Conservation (phyloP, 495 filamentous ascomycete genomes). For the Schizothecium vesticola region DNA sequence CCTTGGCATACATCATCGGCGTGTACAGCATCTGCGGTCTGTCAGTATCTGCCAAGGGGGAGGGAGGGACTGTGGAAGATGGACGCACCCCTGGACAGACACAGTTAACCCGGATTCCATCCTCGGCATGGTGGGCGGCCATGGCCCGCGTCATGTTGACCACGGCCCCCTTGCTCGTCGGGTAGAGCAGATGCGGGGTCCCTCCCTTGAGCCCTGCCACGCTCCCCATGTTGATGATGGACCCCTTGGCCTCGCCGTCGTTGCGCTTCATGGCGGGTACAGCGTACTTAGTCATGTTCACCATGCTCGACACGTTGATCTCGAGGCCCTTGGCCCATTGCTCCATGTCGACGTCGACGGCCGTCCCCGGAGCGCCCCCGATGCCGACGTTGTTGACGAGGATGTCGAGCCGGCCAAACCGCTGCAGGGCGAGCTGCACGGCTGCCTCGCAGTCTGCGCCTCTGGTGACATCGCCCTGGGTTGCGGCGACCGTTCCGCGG, state of each 20-base stretch:
- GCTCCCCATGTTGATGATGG: slow-evolving; percentile 54
- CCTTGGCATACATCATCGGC: slow-evolving; percentile 53
- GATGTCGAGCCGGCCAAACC: slow-evolving; percentile 50
- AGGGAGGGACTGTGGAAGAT: neutral
- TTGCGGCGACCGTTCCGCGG: slow-evolving; percentile 23
- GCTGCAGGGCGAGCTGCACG: slow-evolving; percentile 34
- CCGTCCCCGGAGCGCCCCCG: slow-evolving; percentile 47
- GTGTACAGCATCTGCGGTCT: slow-evolving; percentile 47
- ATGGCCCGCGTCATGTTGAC: slow-evolving; percentile 56
- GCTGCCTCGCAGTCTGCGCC: slow-evolving; percentile 41
- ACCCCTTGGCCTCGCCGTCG: slow-evolving; percentile 30
- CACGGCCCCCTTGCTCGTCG: slow-evolving; percentile 55
- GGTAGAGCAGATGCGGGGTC: slow-evolving; percentile 55
- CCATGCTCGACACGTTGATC: slow-evolving; percentile 56
- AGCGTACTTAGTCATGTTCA: slow-evolving; percentile 50
- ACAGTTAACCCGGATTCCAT: slow-evolving; percentile 54
- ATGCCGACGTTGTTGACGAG: slow-evolving; percentile 55
- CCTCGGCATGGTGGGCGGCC: slow-evolving; percentile 50
- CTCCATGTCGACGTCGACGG: slow-evolving; percentile 49
- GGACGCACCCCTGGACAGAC: slow-evolving; percentile 48
- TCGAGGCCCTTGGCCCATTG: slow-evolving; percentile 49
- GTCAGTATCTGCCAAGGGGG: neutral
- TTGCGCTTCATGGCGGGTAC: slow-evolving; percentile 50
- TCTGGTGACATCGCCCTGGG: slow-evolving; percentile 46
- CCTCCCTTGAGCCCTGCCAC: slow-evolving; percentile 54